A percentile compares a stretch with the other conserved stretches of the same genome.
Evolutionary conservation across 2,329 filamentous ascomycete genomes (phyloP).

Genomic region (Aspergillus pseudotamarii): DNA sequence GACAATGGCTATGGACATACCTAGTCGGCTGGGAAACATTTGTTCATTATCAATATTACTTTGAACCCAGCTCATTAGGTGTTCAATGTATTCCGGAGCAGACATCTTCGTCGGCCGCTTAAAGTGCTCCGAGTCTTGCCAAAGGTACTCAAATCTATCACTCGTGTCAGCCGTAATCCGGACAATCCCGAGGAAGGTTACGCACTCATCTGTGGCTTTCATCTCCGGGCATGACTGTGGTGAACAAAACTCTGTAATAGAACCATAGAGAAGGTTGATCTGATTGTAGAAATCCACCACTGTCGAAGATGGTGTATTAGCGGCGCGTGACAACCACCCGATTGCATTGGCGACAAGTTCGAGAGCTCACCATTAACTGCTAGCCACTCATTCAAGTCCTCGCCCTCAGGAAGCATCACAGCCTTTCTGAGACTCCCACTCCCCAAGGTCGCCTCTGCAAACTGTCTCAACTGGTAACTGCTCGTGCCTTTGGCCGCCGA

Average conservation of each 20-base stretch:
- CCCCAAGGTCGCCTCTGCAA: slow-evolving; percentile 94
- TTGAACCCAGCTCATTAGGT: slow-evolving; percentile 96
- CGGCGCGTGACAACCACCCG: neutral
- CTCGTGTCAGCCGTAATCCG: slow-evolving; percentile 18
- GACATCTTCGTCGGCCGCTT: slow-evolving; percentile 98
- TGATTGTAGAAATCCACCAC: slow-evolving; percentile 99
- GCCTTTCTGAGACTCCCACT: slow-evolving; percentile 94
- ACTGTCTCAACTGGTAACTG: slow-evolving; percentile 93
- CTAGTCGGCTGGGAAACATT: slow-evolving; percentile 92
- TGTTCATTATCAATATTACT: slow-evolving; percentile 92
- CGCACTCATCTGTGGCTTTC: slow-evolving; percentile 98
- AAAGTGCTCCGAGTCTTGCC: slow-evolving; percentile 94
- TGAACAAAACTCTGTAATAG: slow-evolving; percentile 98
- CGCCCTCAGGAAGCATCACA: slow-evolving; percentile 93
- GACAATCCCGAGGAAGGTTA: neutral
- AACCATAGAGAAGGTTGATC: slow-evolving; percentile 97
- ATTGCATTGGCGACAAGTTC: neutral
- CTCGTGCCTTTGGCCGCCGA: slow-evolving; percentile 81
- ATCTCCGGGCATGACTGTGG: slow-evolving; percentile 97
- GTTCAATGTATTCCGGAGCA: slow-evolving; percentile 95
- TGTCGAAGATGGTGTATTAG: slow-evolving; percentile 39
- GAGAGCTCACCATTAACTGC: slow-evolving; percentile 81
- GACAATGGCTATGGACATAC: slow-evolving; percentile 45
- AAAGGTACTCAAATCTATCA: slow-evolving; percentile 90
- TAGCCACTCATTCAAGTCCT: slow-evolving; percentile 97